These are phyloP conservation scores for Termitomyces bulborhizus DNA, from an alignment of 768 basidiomycete genomes.

Conservation along the genomic window DNA sequence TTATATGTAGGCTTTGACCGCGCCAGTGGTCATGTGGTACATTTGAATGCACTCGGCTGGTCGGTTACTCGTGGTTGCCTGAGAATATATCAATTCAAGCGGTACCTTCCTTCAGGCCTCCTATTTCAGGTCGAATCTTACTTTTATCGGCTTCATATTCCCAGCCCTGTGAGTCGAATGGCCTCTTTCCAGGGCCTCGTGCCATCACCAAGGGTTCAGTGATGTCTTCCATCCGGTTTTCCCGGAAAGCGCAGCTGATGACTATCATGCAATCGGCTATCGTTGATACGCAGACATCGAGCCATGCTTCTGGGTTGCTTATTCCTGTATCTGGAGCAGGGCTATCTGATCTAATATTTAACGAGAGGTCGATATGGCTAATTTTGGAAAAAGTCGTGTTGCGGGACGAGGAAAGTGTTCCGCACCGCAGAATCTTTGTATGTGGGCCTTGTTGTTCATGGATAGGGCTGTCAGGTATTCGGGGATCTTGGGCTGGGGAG, in stretches of 20 bases:
- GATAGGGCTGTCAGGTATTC: background rate
- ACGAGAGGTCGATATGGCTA: background rate
- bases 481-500: background rate
- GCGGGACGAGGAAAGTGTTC: background rate
- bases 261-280: constrained; percentile 10
- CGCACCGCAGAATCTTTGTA: background rate
- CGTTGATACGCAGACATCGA: background rate
- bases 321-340: background rate
- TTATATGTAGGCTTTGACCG: no score
- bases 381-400: background rate
- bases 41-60: background rate
- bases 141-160: background rate
- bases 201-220: background rate
- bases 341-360: background rate
- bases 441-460: background rate
- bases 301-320: constrained; percentile 1
- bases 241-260: background rate
- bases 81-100: background rate
- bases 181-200: background rate
- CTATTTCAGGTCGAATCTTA: constrained; percentile 10
- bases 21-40: no score
- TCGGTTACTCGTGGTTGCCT: background rate
- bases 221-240: constrained; percentile 1
- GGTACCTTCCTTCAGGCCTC: constrained; percentile 12
- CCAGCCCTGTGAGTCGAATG: background rate